A percentile compares a stretch with the other conserved stretches of the same genome.
Conservation (phyloP, 1,284 basidiomycete species). For the Calocybe gambosa region DNA sequence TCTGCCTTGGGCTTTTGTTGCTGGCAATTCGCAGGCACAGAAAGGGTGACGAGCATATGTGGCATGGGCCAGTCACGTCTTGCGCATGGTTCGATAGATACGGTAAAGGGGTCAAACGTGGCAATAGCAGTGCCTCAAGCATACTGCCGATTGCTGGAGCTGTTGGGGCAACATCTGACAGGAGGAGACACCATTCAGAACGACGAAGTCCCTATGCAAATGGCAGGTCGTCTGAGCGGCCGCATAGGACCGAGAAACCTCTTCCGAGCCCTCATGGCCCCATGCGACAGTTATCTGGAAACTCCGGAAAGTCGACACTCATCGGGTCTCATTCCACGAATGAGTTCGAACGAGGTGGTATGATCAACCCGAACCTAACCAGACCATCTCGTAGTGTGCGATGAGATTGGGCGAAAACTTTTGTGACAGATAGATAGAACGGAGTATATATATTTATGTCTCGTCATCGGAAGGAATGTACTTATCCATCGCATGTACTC, state of each 20-base stretch:
- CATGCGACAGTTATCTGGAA: constrained; percentile 23
- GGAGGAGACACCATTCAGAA: constrained; percentile 8
- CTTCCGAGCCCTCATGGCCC: constrained; percentile 12
- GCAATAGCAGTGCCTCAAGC: constrained; percentile 18
- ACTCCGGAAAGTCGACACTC: constrained; percentile 30
- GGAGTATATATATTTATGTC: not conserved
- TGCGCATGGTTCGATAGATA: constrained; percentile 65
- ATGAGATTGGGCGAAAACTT: not conserved
- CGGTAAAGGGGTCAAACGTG: constrained; percentile 30
- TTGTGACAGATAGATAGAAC: not conserved
- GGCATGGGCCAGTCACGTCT: constrained; percentile 65
- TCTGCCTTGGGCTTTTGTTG: constrained; percentile 53
- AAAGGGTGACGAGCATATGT: constrained; percentile 64
- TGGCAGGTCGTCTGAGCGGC: constrained; percentile 14
- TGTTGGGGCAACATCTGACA: constrained; percentile 5
- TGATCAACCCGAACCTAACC: constrained; percentile 36
- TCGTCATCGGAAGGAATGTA: constrained; percentile 3
- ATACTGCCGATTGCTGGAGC: constrained; percentile 18
- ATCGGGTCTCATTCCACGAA: constrained; percentile 27
- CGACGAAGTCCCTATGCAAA: constrained; percentile 15
- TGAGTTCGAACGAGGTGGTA: constrained; percentile 39
- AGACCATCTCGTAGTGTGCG: constrained; percentile 11
- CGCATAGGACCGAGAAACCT: constrained; percentile 16
- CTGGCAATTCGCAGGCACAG: constrained; percentile 61
- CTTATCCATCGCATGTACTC: too few species aligned